phyloP scores from a whole-genome alignment of 768 basidiomycete genomes.

The Sporobolomyces pararoseus region DNA sequence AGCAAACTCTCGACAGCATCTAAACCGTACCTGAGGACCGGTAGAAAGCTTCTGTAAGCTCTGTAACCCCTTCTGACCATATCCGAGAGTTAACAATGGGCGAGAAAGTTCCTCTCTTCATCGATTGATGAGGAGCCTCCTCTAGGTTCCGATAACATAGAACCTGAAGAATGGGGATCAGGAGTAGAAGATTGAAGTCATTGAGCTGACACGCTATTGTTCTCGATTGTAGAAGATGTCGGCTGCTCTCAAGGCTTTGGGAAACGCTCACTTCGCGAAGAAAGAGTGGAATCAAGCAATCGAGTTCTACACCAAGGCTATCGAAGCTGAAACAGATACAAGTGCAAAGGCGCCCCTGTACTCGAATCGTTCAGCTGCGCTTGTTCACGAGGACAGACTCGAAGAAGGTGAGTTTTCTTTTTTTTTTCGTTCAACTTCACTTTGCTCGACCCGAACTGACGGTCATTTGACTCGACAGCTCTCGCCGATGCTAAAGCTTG shows the following conservation, averaged over 20 bases:
- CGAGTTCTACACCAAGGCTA: background rate
- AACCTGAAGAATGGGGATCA: too few species aligned
- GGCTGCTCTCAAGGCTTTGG: background rate
- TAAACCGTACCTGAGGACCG: too few species aligned
- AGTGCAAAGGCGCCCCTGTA: background rate
- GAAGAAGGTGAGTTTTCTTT: background rate
- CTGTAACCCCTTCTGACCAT: too few species aligned
- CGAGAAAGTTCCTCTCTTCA: too few species aligned
- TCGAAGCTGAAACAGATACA: background rate
- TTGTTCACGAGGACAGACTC: background rate
- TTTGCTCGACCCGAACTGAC: background rate
- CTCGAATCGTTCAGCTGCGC: background rate
- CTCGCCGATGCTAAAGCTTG: background rate
- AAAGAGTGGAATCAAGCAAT: background rate
- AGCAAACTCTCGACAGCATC: too few species aligned
- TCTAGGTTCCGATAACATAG: too few species aligned
- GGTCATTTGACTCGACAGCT: background rate
- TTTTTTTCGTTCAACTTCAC: background rate
- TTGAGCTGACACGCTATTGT: too few species aligned
- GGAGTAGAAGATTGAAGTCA: too few species aligned
- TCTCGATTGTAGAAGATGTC: too few species aligned
- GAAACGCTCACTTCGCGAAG: background rate
- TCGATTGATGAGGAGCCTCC: too few species aligned
- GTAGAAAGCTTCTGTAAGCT: too few species aligned
- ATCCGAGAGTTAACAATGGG: too few species aligned